Conservation (phyloP, 306 rosid genomes). For the Cercis canadensis region DNA sequence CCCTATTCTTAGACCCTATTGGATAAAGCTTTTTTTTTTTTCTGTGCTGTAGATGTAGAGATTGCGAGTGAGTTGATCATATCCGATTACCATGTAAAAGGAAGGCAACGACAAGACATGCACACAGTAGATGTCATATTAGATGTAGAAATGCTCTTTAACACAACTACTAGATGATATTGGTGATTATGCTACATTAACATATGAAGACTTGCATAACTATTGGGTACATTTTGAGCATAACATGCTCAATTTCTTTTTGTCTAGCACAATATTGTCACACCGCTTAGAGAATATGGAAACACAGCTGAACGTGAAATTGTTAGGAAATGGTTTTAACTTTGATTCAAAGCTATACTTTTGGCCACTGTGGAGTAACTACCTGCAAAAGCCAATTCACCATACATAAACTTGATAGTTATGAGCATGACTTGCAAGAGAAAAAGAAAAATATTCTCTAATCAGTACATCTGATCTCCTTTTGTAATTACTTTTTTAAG, state of each 20-base stretch:
- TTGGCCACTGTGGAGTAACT: conserved; percentile 97
- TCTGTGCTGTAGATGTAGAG: no score
- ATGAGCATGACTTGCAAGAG: neutral
- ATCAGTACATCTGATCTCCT: conserved; percentile 4
- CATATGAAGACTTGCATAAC: no score
- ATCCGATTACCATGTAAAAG: no score
- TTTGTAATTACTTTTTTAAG: neutral
- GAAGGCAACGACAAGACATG: no score
- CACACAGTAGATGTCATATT: no score
- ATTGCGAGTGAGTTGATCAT: no score
- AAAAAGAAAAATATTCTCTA: neutral
- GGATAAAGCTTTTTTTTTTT: no score
- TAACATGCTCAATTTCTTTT: neutral
- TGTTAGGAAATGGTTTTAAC: conserved; percentile 9
- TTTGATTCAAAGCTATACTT: conserved; percentile 45
- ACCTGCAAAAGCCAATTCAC: conserved; percentile 59
- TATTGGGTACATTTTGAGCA: no score
- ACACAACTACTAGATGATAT: no score
- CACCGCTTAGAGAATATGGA: conserved; percentile 7
- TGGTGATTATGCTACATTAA: no score
- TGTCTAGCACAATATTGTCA: neutral
- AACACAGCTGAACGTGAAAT: conserved; percentile 1
- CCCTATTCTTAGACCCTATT: no score
- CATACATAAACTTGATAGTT: neutral
- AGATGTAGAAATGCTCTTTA: no score